phyloP scores from a whole-genome alignment of 768 basidiomycete genomes.

The Rhodotorula toruloides region DNA sequence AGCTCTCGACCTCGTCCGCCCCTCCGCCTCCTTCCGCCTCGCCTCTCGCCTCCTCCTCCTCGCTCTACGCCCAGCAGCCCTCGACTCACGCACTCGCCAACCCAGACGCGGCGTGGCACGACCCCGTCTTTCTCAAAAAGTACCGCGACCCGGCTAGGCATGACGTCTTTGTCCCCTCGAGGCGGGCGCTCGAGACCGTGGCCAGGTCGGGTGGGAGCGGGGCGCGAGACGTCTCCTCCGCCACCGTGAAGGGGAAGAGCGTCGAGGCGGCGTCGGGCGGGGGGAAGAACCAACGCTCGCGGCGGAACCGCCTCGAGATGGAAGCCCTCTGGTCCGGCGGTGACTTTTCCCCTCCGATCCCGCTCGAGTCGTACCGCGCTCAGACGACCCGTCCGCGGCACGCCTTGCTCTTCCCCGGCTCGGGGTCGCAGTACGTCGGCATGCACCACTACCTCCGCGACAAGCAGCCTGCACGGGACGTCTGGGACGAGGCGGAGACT shows the following conservation, averaged over 20 bases:
- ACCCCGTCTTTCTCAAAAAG: conserved; percentile 27
- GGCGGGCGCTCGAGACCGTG: background rate
- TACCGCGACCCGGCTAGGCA: conserved; percentile 24
- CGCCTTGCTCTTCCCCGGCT: conserved; percentile 43
- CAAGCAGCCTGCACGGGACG: conserved; percentile 26
- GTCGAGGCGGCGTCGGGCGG: background rate
- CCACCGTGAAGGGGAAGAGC: background rate
- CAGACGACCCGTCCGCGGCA: conserved; percentile 24
- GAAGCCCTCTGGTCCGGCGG: conserved; percentile 36
- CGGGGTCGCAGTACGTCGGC: conserved; percentile 41
- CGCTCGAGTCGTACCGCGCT: conserved; percentile 24
- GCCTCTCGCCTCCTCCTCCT: conserved; percentile 4
- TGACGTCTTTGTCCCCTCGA: conserved; percentile 24
- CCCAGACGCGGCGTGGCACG: conserved; percentile 22
- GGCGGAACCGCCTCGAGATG: conserved; percentile 34
- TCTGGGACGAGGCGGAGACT: conserved; percentile 43
- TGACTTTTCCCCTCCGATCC: conserved; percentile 30
- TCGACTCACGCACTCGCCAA: background rate
- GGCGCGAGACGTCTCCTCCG: background rate
- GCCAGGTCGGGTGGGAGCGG: background rate
- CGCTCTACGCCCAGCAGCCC: conserved; percentile 6
- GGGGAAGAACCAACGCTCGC: conserved; percentile 5
- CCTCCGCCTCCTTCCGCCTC: conserved; percentile 9
- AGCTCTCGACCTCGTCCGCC: background rate
- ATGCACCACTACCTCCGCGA: conserved; percentile 36